Conservation (phyloP, 2,329 filamentous ascomycete genomes). For the Claviceps africana region DNA sequence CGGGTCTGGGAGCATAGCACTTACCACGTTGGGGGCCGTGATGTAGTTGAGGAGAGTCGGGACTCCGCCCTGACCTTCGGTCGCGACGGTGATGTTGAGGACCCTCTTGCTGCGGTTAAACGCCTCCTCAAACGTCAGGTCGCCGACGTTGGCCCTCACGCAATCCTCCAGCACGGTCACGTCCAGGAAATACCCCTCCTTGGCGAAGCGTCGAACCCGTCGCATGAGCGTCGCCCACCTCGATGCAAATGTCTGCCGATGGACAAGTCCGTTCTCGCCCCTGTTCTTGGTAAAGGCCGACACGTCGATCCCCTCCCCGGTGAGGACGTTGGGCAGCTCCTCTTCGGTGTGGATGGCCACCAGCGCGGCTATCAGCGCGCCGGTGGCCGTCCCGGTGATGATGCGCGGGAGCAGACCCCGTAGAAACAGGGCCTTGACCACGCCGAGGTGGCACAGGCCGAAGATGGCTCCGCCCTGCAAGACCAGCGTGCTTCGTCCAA, state of each 20-base stretch:
- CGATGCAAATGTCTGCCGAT: slow-evolving; percentile 25
- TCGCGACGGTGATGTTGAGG: slow-evolving; percentile 82
- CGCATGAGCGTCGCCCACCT: slow-evolving; percentile 48
- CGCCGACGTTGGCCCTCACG: slow-evolving; percentile 71
- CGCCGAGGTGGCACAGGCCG: slow-evolving; percentile 76
- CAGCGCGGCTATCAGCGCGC: slow-evolving; percentile 76
- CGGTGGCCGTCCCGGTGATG: slow-evolving; percentile 81
- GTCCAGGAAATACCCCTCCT: slow-evolving; percentile 74
- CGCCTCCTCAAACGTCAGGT: slow-evolving; percentile 86
- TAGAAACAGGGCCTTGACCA: slow-evolving; percentile 75
- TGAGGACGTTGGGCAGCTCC: slow-evolving; percentile 63
- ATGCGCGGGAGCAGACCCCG: slow-evolving; percentile 74
- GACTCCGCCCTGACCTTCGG: slow-evolving; percentile 57
- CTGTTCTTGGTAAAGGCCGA: slow-evolving; percentile 50
- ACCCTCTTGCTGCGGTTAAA: slow-evolving; percentile 74
- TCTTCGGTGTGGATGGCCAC: slow-evolving; percentile 80
- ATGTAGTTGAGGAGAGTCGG: slow-evolving; percentile 84
- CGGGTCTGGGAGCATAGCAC: too few relatives aligned
- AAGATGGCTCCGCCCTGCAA: slow-evolving; percentile 86
- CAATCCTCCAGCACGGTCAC: slow-evolving; percentile 70
- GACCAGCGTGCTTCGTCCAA: slow-evolving; percentile 73
- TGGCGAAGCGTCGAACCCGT: slow-evolving; percentile 53
- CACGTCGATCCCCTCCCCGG: slow-evolving; percentile 68
- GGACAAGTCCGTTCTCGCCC: slow-evolving; percentile 17
- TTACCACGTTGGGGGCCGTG: slow-evolving; percentile 80